Evolutionary conservation across 208 protist genomes (phyloP), one percentile per base, ranked within the genome.

Genomic region (Chromosphaera perkinsii): DNA sequence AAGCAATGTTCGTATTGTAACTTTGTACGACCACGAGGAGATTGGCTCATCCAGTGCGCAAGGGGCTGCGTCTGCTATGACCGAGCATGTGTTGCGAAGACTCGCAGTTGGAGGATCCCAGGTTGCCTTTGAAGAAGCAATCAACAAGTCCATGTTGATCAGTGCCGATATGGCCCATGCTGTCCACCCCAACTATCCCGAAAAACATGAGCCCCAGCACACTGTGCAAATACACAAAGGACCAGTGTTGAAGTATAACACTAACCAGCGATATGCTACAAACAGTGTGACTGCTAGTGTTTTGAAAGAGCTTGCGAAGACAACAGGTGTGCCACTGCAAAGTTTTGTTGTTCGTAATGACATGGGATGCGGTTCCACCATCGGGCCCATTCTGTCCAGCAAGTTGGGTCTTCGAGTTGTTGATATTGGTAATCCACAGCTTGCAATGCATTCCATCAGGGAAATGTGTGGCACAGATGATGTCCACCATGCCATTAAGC

Each of bases 101-200:
- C 14, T 67, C 3, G 33, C 9, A 1, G 17, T 29, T 10, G n/a
- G n/a, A n/a, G n/a, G n/a, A n/a, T n/a, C n/a, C n/a, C 62, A 12
- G 31, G 75, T 69, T 24, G 27, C 27, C 14, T 71, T 84, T 0
- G 73, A 81, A 20, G 10, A 55, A 1, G 70, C 91, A 1, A 78
- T 92, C 1, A 80, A 87, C 36, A 90, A 90, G 35, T 92, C 87
- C 20, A 91, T 95, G 69, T 45, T 95, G 24, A 76, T 97, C 7
- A 94, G 89, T 14, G 89, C 92, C 1, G 94, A 98, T 76, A 92
- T 94, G 63, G 92, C 91, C 29, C 94, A 98, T 73, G 92, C 87
- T 1, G 77, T 94, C 12, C 93, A 97, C 76, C 93, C 93, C 4
- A 97, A 96, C 80, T 97, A 97, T 76, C 4, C 76, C 1, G 83